Conservation (phyloP, 176 grass and related monocot species). For the bread wheat (Triticum aestivum) region IWGSC_CS_RefSeq_v2.1 NC_057801.1:601951040-601951539, state of each 20-base stretch:
- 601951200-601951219: background rate
- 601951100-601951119: background rate
- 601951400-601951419: background rate
- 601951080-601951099: too few relatives aligned
- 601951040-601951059: background rate
- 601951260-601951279: conserved; percentile 88
- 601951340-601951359: background rate
- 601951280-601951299: conserved; percentile 91
- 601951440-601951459: background rate
- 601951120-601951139: background rate
- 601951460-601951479: background rate
- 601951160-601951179: background rate
- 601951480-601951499: background rate
- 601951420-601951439: background rate
- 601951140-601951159: background rate
- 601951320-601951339: background rate
- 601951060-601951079: too few relatives aligned
- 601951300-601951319: conserved; percentile 8
- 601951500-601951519: background rate
- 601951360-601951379: background rate
- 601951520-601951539: background rate
- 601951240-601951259: conserved; percentile 89
- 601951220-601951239: conserved; percentile 57
- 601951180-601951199: background rate
- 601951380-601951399: background rate